These are phyloP conservation scores for Dactylellina parvicollis DNA, from an alignment of 2,329 filamentous ascomycete genomes.

Conservation along the genomic window DNA sequence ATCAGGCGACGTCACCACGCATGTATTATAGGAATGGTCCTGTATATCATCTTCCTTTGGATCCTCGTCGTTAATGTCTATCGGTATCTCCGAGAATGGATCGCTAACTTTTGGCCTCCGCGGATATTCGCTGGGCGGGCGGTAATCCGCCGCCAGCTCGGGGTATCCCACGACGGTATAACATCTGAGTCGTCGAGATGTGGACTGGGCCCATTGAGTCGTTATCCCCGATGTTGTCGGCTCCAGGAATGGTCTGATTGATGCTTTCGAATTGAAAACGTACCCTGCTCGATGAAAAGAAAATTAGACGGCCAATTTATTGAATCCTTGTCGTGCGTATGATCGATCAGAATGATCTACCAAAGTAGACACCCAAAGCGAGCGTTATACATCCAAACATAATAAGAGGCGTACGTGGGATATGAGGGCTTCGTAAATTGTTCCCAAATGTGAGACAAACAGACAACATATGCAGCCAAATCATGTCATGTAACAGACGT, in stretches of 20 bases:
- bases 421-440: constrained; percentile 10
- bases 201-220: constrained; percentile 75
- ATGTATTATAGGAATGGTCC: constrained; percentile 59
- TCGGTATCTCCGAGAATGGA: constrained; percentile 45
- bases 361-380: not conserved
- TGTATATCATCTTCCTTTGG: constrained; percentile 33
- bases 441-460: constrained; percentile 14
- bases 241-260: constrained; percentile 77
- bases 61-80: constrained; percentile 26
- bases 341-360: not conserved
- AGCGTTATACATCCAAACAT: not conserved
- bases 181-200: constrained; percentile 74
- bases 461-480: constrained; percentile 18
- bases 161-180: constrained; percentile 78
- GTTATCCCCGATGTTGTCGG: constrained; percentile 72
- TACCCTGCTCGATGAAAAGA: constrained; percentile 68
- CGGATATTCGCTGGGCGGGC: constrained; percentile 64
- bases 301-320: constrained; percentile 54
- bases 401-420: not conserved
- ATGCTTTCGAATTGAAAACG: constrained; percentile 75
- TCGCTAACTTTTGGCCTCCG: constrained; percentile 22
- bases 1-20: constrained; percentile 68
- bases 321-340: constrained; percentile 12
- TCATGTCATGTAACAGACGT: constrained; percentile 21
- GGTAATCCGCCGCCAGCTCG: constrained; percentile 69